These are phyloP conservation scores for Podospora bellae-mahoneyi DNA, from an alignment of 495 filamentous ascomycete species.

Conservation along the genomic window DNA sequence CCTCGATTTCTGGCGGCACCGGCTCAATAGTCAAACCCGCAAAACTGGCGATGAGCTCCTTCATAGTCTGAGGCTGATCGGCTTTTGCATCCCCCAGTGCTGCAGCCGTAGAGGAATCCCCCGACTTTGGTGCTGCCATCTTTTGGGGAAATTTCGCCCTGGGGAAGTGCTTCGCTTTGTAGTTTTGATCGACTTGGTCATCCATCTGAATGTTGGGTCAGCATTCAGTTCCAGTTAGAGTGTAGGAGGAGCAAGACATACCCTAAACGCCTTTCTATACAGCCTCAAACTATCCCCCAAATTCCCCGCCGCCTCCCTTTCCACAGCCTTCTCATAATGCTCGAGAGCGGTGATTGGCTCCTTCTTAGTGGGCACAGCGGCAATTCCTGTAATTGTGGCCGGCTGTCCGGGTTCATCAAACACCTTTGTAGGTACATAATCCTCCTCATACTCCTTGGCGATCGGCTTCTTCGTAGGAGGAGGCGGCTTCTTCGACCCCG, in stretches of 20 bases:
- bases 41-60: conserved; percentile 74
- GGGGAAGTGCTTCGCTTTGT: conserved; percentile 87
- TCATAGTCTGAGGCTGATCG: conserved; percentile 43
- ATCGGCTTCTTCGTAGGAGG: conserved; percentile 19
- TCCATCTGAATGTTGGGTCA: conserved; percentile 59
- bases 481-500: conserved; percentile 14
- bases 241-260: conserved; percentile 33
- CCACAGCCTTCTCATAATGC: conserved; percentile 88
- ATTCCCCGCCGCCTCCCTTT: conserved; percentile 78
- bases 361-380: conserved; percentile 11
- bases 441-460: conserved; percentile 32
- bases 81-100: not conserved
- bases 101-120: conserved; percentile 1
- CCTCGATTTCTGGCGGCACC: conserved; percentile 55
- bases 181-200: conserved; percentile 73
- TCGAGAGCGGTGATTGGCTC: conserved; percentile 80
- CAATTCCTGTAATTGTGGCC: not conserved
- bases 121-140: conserved; percentile 29
- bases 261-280: conserved; percentile 86
- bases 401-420: conserved; percentile 36
- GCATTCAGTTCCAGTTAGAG: not conserved
- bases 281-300: conserved; percentile 85
- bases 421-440: conserved; percentile 35
- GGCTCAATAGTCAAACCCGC: conserved; percentile 59
- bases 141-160: conserved; percentile 41